Evolutionary conservation across 2,329 filamentous ascomycete genomes (phyloP).

Genomic region (Calonectria honghensis): DNA sequence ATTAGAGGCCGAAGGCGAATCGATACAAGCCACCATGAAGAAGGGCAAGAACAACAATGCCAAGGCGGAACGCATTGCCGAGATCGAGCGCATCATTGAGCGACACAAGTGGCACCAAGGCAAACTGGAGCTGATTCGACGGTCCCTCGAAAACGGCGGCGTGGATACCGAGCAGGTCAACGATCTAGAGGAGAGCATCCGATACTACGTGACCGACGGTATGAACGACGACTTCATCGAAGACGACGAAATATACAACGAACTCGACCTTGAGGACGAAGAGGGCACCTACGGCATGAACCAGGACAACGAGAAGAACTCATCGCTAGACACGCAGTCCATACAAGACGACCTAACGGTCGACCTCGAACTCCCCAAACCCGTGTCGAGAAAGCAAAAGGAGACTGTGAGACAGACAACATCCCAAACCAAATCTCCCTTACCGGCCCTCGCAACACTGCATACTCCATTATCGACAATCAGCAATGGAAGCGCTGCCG

Average conservation of each 20-base stretch:
- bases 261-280: slow-evolving; percentile 93
- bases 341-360: slow-evolving; percentile 85
- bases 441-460: slow-evolving; percentile 93
- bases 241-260: slow-evolving; percentile 96
- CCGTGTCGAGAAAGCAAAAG: slow-evolving; percentile 72
- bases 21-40: slow-evolving; percentile 91
- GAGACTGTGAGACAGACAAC: slow-evolving; percentile 82
- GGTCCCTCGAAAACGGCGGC: slow-evolving; percentile 93
- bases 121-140: slow-evolving; percentile 92
- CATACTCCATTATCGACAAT: slow-evolving; percentile 82
- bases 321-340: slow-evolving; percentile 96
- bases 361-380: slow-evolving; percentile 73
- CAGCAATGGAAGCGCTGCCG: slow-evolving; percentile 73
- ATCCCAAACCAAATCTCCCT: slow-evolving; percentile 91
- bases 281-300: slow-evolving; percentile 90
- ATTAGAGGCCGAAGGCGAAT: slow-evolving; percentile 92
- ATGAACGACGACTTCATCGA: slow-evolving; percentile 93
- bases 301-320: slow-evolving; percentile 88
- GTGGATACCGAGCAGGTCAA: slow-evolving; percentile 91
- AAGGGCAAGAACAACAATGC: slow-evolving; percentile 91
- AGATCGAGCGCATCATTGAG: slow-evolving; percentile 89
- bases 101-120: slow-evolving; percentile 97
- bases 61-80: slow-evolving; percentile 91
- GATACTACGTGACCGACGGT: slow-evolving; percentile 95
- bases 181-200: slow-evolving; percentile 92